phyloP scores from a whole-genome alignment of 129 eudicot genomes.

The Tagetes patula region DNA sequence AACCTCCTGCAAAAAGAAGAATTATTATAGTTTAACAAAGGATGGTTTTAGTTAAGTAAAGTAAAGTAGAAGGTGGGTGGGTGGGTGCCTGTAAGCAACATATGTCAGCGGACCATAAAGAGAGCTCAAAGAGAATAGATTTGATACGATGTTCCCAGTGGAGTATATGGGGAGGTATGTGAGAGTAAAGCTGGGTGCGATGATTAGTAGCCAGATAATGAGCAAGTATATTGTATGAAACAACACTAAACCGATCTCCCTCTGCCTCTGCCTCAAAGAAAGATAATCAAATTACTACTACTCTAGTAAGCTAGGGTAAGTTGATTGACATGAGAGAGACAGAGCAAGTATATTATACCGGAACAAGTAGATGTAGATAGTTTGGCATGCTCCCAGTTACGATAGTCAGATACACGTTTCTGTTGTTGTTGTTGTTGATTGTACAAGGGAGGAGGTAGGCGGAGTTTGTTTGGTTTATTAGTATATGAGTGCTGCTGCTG shows the following conservation, averaged over 20 bases:
- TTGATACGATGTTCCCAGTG: constrained; percentile 83
- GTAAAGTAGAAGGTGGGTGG: neutral
- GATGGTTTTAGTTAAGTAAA: neutral
- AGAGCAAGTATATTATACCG: constrained; percentile 37
- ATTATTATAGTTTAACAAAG: neutral
- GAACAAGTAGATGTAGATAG: constrained; percentile 48
- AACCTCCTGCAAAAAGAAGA: constrained; percentile 65
- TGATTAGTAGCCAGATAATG: constrained; percentile 84
- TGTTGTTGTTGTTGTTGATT: constrained; percentile 34
- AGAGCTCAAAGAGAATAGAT: constrained; percentile 74
- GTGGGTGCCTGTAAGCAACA: constrained; percentile 76
- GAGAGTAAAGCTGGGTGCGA: constrained; percentile 65
- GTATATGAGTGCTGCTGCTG: neutral
- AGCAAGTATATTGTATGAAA: constrained; percentile 94
- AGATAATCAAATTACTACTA: too few relatives aligned
- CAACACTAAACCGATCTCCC: constrained; percentile 75
- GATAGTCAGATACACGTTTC: constrained; percentile 47
- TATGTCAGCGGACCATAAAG: constrained; percentile 92
- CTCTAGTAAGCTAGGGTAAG: neutral
- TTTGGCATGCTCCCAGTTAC: constrained; percentile 75
- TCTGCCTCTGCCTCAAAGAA: too few relatives aligned
- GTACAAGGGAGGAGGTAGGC: too few relatives aligned
- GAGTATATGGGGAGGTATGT: constrained; percentile 73
- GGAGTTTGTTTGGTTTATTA: too few relatives aligned
- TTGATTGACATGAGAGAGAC: neutral